These are phyloP conservation scores for Rhizomucor pusillus DNA, from an alignment of 371 early-diverging fungal genomes.

Conservation along the genomic window DNA sequence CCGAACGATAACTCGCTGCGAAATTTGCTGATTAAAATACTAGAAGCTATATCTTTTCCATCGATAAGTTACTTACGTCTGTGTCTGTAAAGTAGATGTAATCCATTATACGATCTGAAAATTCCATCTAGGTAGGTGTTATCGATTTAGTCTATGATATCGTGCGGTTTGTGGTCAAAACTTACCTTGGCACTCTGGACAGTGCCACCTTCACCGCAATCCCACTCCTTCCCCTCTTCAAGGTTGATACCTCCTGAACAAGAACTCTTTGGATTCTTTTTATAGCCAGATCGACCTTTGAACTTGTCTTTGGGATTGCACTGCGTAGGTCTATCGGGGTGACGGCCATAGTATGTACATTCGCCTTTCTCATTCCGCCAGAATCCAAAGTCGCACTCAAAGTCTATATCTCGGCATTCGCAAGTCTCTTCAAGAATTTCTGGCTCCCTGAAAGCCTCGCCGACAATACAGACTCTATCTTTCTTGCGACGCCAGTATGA, in stretches of 20 bases:
- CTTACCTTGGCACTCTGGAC: slow-evolving; percentile 22
- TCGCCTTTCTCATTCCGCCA: slow-evolving; percentile 65
- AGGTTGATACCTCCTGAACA: slow-evolving; percentile 70
- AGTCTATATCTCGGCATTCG: slow-evolving; percentile 72
- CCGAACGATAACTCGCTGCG: slow-evolving; percentile 51
- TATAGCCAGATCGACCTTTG: slow-evolving; percentile 70
- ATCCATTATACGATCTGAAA: slow-evolving; percentile 51
- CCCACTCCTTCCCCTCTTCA: slow-evolving; percentile 46
- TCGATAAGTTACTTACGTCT: slow-evolving; percentile 17
- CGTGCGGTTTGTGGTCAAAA: not conserved
- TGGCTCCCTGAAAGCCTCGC: slow-evolving; percentile 61
- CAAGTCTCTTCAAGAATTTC: slow-evolving; percentile 51
- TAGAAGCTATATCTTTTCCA: not conserved
- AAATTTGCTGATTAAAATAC: not conserved
- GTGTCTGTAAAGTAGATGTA: slow-evolving; percentile 68
- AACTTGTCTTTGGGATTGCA: slow-evolving; percentile 59
- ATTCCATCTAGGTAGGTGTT: slow-evolving; percentile 24
- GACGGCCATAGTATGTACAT: slow-evolving; percentile 64
- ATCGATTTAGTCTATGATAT: not conserved
- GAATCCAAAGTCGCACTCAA: slow-evolving; percentile 80
- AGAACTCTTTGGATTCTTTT: slow-evolving; percentile 50
- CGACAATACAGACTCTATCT: slow-evolving; percentile 69
- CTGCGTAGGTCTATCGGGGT: slow-evolving; percentile 63
- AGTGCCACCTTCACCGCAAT: slow-evolving; percentile 32
- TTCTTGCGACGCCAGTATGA: slow-evolving; percentile 80